These are phyloP conservation scores for Mortierella sp. DNA, from an alignment of 371 early-diverging fungal species.

Conservation along the genomic window DNA sequence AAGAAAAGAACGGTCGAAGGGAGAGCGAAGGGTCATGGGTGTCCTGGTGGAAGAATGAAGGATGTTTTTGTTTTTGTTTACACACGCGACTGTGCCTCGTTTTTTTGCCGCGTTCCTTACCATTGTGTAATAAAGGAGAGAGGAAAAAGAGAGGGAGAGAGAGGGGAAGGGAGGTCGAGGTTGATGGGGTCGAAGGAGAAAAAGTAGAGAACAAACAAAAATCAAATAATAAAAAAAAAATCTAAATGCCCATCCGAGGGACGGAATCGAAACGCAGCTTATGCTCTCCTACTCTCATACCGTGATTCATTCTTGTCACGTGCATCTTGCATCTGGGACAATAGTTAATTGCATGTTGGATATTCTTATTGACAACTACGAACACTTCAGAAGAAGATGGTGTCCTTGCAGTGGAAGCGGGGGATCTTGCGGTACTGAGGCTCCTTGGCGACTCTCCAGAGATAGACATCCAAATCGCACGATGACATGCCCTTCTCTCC, in stretches of 20 bases:
- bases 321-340: not conserved
- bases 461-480: constrained; percentile 75
- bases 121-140: constrained; percentile 4
- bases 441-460: constrained; percentile 81
- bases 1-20: not conserved
- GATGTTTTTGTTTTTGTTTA: not conserved
- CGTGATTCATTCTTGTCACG: constrained; percentile 5
- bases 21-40: not conserved
- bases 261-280: constrained; percentile 37
- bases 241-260: constrained; percentile 10
- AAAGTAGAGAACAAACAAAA: constrained; percentile 1
- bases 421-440: constrained; percentile 71
- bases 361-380: not conserved
- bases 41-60: not conserved
- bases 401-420: constrained; percentile 74
- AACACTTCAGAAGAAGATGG: constrained; percentile 71
- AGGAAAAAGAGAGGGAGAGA: constrained; percentile 1
- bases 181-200: constrained; percentile 4
- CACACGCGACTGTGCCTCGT: not conserved
- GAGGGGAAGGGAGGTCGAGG: not conserved
- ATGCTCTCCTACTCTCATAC: not conserved
- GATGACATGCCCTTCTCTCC: constrained; percentile 61
- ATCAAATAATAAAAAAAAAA: constrained; percentile 9
- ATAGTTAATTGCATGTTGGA: not conserved
- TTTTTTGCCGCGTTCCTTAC: constrained; percentile 8